phyloP scores from a whole-genome alignment of 495 filamentous ascomycete genomes.

The Penicillium waksmanii region DNA sequence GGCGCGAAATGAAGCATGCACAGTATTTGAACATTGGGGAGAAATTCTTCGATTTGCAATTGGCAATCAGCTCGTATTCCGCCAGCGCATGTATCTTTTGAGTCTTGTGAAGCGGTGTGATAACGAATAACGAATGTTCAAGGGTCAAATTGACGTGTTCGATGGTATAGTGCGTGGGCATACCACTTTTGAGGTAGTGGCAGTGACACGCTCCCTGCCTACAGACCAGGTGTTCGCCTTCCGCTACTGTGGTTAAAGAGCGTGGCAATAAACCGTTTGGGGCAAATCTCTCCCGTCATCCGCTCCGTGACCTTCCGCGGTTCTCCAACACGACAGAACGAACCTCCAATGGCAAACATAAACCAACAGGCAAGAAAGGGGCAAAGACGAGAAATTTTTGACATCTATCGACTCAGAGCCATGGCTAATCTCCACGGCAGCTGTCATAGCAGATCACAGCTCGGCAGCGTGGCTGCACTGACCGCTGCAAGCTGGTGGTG shows the following conservation, averaged over 20 bases:
- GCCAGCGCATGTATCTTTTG: neutral
- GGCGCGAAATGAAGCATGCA: neutral
- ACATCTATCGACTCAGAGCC: neutral
- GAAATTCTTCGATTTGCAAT: neutral
- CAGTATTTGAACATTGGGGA: neutral
- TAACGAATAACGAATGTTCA: neutral
- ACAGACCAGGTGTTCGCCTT: neutral
- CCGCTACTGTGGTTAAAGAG: neutral
- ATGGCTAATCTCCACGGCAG: neutral
- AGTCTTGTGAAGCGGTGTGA: neutral
- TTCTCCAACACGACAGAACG: constrained; percentile 14
- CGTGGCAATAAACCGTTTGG: constrained; percentile 22
- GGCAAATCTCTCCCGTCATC: constrained; percentile 13
- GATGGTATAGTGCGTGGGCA: constrained; percentile 16
- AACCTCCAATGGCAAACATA: neutral
- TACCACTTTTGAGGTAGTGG: neutral
- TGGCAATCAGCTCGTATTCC: neutral
- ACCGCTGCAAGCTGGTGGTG: neutral
- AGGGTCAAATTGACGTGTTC: constrained; percentile 18
- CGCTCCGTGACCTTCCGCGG: constrained; percentile 18
- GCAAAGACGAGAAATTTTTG: neutral
- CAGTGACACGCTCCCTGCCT: neutral
- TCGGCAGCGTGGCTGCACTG: constrained; percentile 15
- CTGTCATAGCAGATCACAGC: neutral
- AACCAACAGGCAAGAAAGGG: neutral